Conservation (phyloP, 2,329 filamentous ascomycete species). For the Acrocalymma vagum region DNA sequence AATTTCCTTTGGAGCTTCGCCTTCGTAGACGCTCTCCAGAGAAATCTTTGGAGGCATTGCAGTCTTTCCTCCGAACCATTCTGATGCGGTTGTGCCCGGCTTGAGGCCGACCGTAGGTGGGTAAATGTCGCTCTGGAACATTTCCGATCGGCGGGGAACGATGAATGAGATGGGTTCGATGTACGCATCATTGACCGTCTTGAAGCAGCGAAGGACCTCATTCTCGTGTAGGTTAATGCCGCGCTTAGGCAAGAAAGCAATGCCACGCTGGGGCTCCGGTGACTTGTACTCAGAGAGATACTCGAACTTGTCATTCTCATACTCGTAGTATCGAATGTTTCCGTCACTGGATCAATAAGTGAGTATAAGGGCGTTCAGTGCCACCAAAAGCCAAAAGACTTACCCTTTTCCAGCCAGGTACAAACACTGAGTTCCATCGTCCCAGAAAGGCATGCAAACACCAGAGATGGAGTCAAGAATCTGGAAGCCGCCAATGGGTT, state of each 20-base stretch:
- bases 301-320: constrained; percentile 98
- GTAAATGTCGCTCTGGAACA: constrained; percentile 97
- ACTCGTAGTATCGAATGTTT: constrained; percentile 99
- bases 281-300: constrained; percentile 98
- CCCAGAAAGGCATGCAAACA: constrained; percentile 99
- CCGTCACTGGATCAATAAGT: constrained; percentile 72
- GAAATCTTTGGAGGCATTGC: constrained; percentile 90
- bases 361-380: not conserved
- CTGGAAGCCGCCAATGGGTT: constrained; percentile 89
- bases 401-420: constrained; percentile 98
- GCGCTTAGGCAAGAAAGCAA: constrained; percentile 93
- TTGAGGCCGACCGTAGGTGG: constrained; percentile 84
- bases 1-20: constrained; percentile 80
- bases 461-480: constrained; percentile 95
- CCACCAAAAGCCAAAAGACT: no score
- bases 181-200: constrained; percentile 93
- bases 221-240: constrained; percentile 97
- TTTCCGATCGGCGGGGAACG: constrained; percentile 90
- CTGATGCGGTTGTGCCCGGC: constrained; percentile 78
- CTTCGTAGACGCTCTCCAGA: constrained; percentile 90
- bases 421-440: constrained; percentile 92
- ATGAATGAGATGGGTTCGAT: constrained; percentile 98
- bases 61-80: constrained; percentile 89
- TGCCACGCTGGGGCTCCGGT: constrained; percentile 89
- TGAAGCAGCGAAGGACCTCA: constrained; percentile 89